phyloP scores from a whole-genome alignment of 2,329 filamentous ascomycete species.

The Emmonsiellopsis sp. region DNA sequence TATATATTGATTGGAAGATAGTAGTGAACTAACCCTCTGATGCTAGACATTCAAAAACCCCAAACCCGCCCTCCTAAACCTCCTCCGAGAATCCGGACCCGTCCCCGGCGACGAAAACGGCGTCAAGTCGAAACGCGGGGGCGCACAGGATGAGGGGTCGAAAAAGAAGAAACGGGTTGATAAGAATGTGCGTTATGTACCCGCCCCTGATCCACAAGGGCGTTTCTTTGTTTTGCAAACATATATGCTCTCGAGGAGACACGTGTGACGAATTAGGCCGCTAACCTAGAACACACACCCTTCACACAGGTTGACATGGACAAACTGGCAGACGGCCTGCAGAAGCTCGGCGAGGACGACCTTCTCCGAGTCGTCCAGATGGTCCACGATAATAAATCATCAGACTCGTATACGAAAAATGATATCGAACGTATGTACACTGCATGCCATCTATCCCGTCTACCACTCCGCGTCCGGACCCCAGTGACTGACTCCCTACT shows the following conservation, averaged over 20 bases:
- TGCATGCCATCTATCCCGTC: constrained; percentile 28
- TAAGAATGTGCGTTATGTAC: constrained; percentile 41
- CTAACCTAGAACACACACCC: background rate
- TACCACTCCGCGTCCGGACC: background rate
- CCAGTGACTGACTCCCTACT: constrained; percentile 9
- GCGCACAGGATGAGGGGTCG: constrained; percentile 46
- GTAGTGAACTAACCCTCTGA: background rate
- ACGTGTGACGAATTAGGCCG: too few relatives aligned
- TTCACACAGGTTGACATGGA: constrained; percentile 66
- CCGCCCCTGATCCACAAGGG: background rate
- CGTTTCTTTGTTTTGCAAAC: background rate
- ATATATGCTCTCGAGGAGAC: too few relatives aligned
- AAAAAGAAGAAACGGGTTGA: constrained; percentile 70
- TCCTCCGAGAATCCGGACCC: constrained; percentile 73
- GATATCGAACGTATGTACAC: constrained; percentile 75
- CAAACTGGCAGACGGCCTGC: constrained; percentile 85
- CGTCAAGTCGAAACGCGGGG: constrained; percentile 51
- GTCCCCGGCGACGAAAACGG: constrained; percentile 65
- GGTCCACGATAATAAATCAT: constrained; percentile 92
- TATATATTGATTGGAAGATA: background rate
- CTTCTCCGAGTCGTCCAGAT: constrained; percentile 91
- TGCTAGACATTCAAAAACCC: constrained; percentile 77
- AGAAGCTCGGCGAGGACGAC: constrained; percentile 86
- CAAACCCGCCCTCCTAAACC: constrained; percentile 69
- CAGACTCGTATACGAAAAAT: constrained; percentile 93